Evolutionary conservation across 352 stramenopile genomes (phyloP), one percentile per base, ranked within the genome.

Genomic region (Phytophthora fragariae): DNA sequence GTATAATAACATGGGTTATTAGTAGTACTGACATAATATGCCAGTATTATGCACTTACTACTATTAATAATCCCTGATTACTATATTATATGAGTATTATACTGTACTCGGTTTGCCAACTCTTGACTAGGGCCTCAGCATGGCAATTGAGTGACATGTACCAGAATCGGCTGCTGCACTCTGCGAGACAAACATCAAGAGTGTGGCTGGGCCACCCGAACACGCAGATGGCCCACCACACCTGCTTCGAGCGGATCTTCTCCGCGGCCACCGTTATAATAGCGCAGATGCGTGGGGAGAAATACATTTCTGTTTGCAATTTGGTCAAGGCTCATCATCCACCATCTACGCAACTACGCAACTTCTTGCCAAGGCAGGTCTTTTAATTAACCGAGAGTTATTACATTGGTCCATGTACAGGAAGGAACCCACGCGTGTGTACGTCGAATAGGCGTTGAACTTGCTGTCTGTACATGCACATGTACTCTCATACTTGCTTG

Each of bases 151-250:
- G 35, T 41, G 7, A 15, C 37, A 47, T 47, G 12, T 47, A 62
- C 39, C 14, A 31, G 21, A 39, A 41, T 33, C 53, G n/a, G 53
- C 54, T 60, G 54, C 19, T 29, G 17, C 46, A 31, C n/a, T 55
- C 47, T 54, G 58, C 47, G 31, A 59, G 33, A 59, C 53, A 12
- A 24, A 44, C 9, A 14, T 50, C 14, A 10, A 27, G 1, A 31
- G 31, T 11, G n/a, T 17, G 27, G 10, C 31, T 27, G 8, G 33
- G 21, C 10, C 33, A 60, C 21, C 21, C 56, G 15, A 52, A 54
- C 61, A 53, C 60, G 19, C 46, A 66, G 41, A 57, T 57, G 58
- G 41, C 33, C 35, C 61, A 59, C 35, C 49, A 39, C 15, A 52
- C 49, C 47, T 59, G 49, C 19, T 68, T 58, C 31, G 35, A 52